A percentile compares a stretch with the other conserved stretches of the same genome.
Conservation (phyloP, 805 yeast genomes). For the Zygotorulaspora chibaensis region DNA sequence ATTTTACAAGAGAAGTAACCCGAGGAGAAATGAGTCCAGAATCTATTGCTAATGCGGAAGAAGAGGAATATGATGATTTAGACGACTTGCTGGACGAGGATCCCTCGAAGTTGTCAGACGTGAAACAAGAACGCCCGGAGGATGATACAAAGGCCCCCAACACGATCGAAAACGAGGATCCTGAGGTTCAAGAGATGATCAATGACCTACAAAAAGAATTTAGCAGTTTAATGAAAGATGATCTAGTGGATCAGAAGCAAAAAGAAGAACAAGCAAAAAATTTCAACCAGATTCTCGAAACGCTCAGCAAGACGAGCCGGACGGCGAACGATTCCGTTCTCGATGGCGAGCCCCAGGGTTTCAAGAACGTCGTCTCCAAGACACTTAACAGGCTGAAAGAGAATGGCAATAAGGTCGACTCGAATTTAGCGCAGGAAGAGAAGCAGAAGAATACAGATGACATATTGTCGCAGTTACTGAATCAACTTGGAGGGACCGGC, state of each 20-base stretch:
- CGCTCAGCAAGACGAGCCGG: constrained; percentile 20
- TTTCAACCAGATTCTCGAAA: constrained; percentile 35
- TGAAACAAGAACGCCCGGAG: constrained; percentile 34
- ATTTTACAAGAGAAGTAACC: neutral
- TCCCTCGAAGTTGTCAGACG: constrained; percentile 11
- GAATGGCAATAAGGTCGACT: constrained; percentile 66
- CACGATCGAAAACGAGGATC: constrained; percentile 20
- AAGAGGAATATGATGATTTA: constrained; percentile 63
- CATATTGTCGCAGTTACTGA: constrained; percentile 56
- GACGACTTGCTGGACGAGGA: constrained; percentile 85
- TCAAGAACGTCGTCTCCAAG: constrained; percentile 71
- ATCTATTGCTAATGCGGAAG: constrained; percentile 2
- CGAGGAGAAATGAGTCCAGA: neutral
- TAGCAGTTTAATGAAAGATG: constrained; percentile 22
- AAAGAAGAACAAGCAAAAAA: constrained; percentile 25
- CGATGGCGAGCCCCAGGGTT: constrained; percentile 35
- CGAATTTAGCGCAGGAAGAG: constrained; percentile 48
- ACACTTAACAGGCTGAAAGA: constrained; percentile 78
- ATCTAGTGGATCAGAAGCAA: constrained; percentile 6
- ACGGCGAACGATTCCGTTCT: constrained; percentile 1
- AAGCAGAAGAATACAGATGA: constrained; percentile 46
- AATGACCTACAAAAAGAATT: constrained; percentile 28
- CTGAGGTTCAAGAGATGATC: constrained; percentile 35
- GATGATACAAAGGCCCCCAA: constrained; percentile 16
- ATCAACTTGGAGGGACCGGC: constrained; percentile 48